phyloP scores from a whole-genome alignment of 1,139 yeast species.

The Hyphopichia pseudoburtonii region DNA sequence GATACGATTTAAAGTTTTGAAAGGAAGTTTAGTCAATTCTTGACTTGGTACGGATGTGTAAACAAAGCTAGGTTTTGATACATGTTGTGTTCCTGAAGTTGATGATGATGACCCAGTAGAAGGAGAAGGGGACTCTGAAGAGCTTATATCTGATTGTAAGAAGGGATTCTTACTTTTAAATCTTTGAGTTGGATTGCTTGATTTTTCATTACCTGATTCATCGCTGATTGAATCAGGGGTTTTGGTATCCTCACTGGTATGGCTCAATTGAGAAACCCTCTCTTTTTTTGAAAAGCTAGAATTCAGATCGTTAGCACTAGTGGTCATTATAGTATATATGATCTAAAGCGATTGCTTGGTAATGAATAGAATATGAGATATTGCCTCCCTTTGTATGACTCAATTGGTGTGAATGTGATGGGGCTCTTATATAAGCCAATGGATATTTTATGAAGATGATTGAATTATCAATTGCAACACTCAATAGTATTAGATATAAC shows the following conservation, averaged over 20 bases:
- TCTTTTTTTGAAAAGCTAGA: no score
- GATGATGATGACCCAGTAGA: not conserved
- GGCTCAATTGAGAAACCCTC: no score
- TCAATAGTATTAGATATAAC: no score
- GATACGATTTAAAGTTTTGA: constrained; percentile 66
- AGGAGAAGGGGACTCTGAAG: not conserved
- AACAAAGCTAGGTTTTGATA: not conserved
- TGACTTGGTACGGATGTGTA: constrained; percentile 8
- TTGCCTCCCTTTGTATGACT: no score
- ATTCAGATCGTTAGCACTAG: no score
- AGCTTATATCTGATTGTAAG: constrained; percentile 5
- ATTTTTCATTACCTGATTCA: not conserved
- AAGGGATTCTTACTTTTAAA: constrained; percentile 21
- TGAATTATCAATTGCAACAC: no score
- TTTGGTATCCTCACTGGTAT: not conserved
- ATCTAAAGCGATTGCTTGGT: no score
- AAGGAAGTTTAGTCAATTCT: constrained; percentile 28
- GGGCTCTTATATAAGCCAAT: no score
- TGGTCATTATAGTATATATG: no score
- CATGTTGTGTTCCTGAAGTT: not conserved
- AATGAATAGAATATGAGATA: no score
- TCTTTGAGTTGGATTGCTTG: not conserved
- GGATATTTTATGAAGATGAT: no score
- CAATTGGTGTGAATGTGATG: no score
- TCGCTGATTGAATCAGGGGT: not conserved